phyloP scores from a whole-genome alignment of 2,329 filamentous ascomycete genomes.

The Aspergillus clavatus region DNA sequence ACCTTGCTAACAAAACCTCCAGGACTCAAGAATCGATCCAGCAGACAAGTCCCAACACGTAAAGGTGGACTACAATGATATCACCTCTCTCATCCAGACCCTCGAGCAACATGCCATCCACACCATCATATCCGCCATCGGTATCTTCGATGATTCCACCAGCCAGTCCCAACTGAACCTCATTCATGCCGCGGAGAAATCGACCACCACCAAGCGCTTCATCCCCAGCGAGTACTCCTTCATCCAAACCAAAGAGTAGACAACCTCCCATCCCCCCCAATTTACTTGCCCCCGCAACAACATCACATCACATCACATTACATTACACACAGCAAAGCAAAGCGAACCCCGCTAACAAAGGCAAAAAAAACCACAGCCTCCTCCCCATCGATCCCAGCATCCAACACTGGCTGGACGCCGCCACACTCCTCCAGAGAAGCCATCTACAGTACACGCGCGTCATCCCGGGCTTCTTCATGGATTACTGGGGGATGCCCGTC shows the following conservation, averaged over 20 bases:
- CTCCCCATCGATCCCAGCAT: slow-evolving; percentile 28
- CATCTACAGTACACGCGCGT: slow-evolving; percentile 38
- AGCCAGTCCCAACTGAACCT: slow-evolving; percentile 40
- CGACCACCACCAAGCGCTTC: slow-evolving; percentile 37
- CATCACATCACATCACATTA: no score
- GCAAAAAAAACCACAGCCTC: no score
- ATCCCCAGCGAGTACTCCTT: slow-evolving; percentile 44
- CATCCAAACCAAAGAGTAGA: slow-evolving; percentile 30
- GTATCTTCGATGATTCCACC: slow-evolving; percentile 25
- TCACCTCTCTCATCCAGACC: slow-evolving; percentile 21
- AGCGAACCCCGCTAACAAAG: no score
- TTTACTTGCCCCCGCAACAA: no score
- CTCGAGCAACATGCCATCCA: slow-evolving; percentile 40
- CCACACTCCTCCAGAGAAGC: slow-evolving; percentile 27
- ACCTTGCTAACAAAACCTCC: not conserved
- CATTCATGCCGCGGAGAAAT: slow-evolving; percentile 41
- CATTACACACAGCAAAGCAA: no score
- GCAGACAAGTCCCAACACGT: slow-evolving; percentile 12
- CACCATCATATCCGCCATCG: slow-evolving; percentile 44
- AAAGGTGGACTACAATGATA: slow-evolving; percentile 32
- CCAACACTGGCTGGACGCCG: slow-evolving; percentile 26
- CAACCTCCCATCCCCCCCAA: no score
- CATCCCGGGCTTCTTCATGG: slow-evolving; percentile 44
- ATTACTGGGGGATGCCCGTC: slow-evolving; percentile 42
- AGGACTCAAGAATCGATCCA: slow-evolving; percentile 3